Conservation (phyloP, 257 asterid species). For the Ehretia macrophylla region DNA sequence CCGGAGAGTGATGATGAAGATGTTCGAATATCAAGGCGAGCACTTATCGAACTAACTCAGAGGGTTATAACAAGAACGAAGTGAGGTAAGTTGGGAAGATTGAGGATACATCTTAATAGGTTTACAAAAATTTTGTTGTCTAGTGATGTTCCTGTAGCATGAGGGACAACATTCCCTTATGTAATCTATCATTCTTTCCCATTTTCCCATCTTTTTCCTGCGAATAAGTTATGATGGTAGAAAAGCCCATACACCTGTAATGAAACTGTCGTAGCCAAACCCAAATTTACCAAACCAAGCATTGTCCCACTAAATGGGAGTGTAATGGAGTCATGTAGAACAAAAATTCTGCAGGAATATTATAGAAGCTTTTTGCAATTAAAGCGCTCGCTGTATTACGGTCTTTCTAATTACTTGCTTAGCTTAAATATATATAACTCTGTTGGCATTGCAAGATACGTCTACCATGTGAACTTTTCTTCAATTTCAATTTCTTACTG, state of each 20-base stretch:
- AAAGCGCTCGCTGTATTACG: too few species aligned
- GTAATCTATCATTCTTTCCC: conserved; percentile 10
- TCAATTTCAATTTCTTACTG: too few species aligned
- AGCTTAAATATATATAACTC: too few species aligned
- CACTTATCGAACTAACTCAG: conserved; percentile 73
- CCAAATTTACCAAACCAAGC: neutral
- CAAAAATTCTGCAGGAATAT: too few species aligned
- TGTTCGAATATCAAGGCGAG: conserved; percentile 77
- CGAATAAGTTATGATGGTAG: conserved; percentile 7
- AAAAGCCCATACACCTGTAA: neutral
- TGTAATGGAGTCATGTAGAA: too few species aligned
- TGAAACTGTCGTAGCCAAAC: neutral
- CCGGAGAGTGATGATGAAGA: conserved; percentile 69
- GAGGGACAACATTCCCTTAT: conserved; percentile 6
- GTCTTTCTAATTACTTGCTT: too few species aligned
- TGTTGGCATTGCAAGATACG: too few species aligned
- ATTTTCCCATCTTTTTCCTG: conserved; percentile 1
- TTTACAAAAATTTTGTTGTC: conserved; percentile 18
- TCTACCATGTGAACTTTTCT: too few species aligned
- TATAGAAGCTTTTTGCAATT: too few species aligned
- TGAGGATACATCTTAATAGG: neutral
- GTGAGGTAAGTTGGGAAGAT: conserved; percentile 10
- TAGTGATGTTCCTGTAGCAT: neutral
- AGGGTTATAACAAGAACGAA: conserved; percentile 82
- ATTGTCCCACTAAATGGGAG: neutral